A percentile compares a stretch with the other conserved stretches of the same genome.
Conservation (phyloP, 176 grass and related monocot genomes). For the Eremochloa ophiuroides region DNA sequence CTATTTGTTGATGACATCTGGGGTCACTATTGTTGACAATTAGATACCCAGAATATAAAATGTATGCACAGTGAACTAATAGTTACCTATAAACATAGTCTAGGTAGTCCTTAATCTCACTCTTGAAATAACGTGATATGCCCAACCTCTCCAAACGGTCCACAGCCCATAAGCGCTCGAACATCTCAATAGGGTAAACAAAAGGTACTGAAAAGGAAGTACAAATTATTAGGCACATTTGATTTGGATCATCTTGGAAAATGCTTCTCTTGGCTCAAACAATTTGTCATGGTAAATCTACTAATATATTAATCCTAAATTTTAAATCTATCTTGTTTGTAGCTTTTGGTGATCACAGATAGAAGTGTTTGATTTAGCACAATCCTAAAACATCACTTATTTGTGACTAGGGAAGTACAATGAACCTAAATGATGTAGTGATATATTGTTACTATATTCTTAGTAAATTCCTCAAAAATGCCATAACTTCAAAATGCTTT, state of each 20-base stretch:
- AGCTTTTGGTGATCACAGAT: not conserved
- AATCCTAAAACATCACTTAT: not conserved
- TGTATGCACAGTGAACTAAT: not conserved
- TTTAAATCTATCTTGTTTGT: not conserved
- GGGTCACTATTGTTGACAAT: not conserved
- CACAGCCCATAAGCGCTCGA: not conserved
- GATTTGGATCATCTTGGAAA: not conserved
- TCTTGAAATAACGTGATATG: not conserved
- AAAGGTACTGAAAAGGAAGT: not conserved
- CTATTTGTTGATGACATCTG: not conserved
- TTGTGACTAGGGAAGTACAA: not conserved
- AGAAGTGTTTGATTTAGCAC: not conserved
- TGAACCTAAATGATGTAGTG: not conserved
- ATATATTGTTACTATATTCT: not conserved
- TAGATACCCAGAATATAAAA: not conserved
- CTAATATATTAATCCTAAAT: not conserved
- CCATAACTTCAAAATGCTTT: not conserved
- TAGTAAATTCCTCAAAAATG: not conserved
- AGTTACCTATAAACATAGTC: not conserved
- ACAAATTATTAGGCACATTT: not conserved
- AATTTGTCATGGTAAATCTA: not conserved
- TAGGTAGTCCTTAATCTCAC: not conserved
- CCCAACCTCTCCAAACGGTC: not conserved
- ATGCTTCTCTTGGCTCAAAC: not conserved
- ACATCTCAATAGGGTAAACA: not conserved